These are phyloP conservation scores for Alternaria triticina DNA, from an alignment of 2,329 filamentous ascomycete species.

Conservation along the genomic window DNA sequence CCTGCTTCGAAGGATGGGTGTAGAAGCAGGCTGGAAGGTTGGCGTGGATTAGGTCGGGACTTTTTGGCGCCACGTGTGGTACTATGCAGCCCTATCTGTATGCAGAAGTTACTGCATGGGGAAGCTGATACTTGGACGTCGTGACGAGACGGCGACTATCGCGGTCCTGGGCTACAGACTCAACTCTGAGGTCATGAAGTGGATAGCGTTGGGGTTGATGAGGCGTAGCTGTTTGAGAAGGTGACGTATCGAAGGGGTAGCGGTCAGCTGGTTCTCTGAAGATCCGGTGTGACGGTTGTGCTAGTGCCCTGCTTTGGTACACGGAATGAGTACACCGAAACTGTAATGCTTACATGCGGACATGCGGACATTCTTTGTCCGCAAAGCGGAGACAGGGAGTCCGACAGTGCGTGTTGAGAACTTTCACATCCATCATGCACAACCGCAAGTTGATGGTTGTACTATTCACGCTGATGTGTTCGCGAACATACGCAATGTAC, in stretches of 20 bases:
- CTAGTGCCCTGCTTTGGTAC: not conserved
- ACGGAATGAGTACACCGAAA: not conserved
- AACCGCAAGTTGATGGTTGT: not conserved
- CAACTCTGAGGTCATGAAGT: not conserved
- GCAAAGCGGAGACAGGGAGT: not conserved
- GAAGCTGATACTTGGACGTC: not conserved
- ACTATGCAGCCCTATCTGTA: conserved; percentile 6
- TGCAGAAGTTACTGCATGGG: not conserved
- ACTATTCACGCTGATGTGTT: not conserved
- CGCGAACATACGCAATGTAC: not conserved
- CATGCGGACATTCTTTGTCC: not conserved
- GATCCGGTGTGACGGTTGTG: not conserved
- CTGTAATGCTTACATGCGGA: not conserved
- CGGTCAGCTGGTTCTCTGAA: not conserved
- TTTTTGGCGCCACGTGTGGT: not conserved
- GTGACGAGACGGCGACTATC: not conserved
- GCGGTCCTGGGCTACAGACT: not conserved
- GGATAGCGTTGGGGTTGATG: not conserved
- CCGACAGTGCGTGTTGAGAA: not conserved
- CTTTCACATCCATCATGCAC: not conserved
- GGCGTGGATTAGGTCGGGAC: not conserved
- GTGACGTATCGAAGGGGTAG: not conserved
- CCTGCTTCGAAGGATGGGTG: not conserved
- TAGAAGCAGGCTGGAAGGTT: not conserved
- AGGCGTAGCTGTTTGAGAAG: not conserved